phyloP scores from a whole-genome alignment of 2,329 filamentous ascomycete species.

The Pleoardoris graminearum region DNA sequence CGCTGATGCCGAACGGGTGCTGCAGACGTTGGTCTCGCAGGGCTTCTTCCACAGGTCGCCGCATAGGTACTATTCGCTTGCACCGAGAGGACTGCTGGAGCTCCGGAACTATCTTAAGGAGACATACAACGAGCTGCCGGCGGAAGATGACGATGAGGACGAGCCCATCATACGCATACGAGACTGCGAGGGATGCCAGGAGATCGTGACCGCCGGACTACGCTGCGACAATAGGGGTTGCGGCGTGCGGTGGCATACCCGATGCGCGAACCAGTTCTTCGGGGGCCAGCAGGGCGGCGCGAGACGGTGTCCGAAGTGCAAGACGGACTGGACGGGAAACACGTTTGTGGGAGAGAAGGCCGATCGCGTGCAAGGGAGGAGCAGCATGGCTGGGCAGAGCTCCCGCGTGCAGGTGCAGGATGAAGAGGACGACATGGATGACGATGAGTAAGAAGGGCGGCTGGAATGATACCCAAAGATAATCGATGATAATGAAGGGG shows the following conservation, averaged over 20 bases:
- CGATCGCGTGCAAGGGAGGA: slow-evolving; percentile 17
- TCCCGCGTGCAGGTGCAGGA: background rate
- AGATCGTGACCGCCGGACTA: slow-evolving; percentile 74
- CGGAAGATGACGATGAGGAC: slow-evolving; percentile 57
- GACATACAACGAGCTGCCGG: slow-evolving; percentile 79
- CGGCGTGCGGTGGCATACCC: slow-evolving; percentile 39
- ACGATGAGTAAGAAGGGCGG: background rate
- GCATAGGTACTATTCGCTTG: slow-evolving; percentile 74
- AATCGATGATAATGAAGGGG: background rate
- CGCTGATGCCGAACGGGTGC: slow-evolving; percentile 73
- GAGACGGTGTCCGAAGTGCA: slow-evolving; percentile 39
- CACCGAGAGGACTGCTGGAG: slow-evolving; percentile 80
- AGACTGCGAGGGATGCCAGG: slow-evolving; percentile 83
- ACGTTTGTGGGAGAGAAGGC: slow-evolving; percentile 52
- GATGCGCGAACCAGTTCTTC: slow-evolving; percentile 41
- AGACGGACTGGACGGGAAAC: slow-evolving; percentile 49
- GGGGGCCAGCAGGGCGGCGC: slow-evolving; percentile 15
- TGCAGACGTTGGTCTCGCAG: slow-evolving; percentile 72
- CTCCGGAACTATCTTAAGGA: slow-evolving; percentile 81
- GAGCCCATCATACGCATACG: slow-evolving; percentile 68
- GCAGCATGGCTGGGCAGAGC: background rate
- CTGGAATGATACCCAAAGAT: background rate
- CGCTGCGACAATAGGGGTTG: slow-evolving; percentile 36
- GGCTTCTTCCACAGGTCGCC: slow-evolving; percentile 81
- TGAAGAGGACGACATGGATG: background rate